A percentile compares a stretch with the other conserved stretches of the same genome.
These are phyloP conservation scores for Schizothecium vesticola DNA, from an alignment of 495 filamentous ascomycete genomes.

Conservation along the genomic window DNA sequence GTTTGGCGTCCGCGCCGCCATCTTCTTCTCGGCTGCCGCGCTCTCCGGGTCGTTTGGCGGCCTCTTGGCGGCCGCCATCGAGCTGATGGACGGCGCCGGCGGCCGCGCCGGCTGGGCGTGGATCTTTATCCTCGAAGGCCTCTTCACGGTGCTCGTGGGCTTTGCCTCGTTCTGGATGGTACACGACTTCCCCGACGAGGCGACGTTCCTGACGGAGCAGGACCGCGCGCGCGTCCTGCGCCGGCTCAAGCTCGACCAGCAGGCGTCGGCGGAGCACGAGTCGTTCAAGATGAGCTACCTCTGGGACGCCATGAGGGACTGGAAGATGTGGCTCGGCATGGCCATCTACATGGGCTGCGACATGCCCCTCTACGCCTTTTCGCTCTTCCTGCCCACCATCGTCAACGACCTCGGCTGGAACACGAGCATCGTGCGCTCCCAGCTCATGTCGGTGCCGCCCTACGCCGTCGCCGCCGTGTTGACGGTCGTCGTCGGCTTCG, in stretches of 20 bases:
- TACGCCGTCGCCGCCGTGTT: constrained; percentile 78
- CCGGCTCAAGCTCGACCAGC: constrained; percentile 68
- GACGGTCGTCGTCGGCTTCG: constrained; percentile 69
- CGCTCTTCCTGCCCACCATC: constrained; percentile 84
- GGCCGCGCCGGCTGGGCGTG: constrained; percentile 70
- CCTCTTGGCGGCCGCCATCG: constrained; percentile 72
- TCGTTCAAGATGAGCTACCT: constrained; percentile 71
- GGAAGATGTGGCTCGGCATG: constrained; percentile 79
- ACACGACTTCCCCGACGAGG: constrained; percentile 81
- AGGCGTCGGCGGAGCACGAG: constrained; percentile 74
- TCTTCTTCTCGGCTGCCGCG: constrained; percentile 88
- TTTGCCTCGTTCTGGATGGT: constrained; percentile 78
- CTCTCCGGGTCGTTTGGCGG: constrained; percentile 83
- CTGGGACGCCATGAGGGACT: constrained; percentile 71
- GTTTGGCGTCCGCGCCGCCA: constrained; percentile 64
- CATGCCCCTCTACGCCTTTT: constrained; percentile 83
- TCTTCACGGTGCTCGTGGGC: constrained; percentile 69
- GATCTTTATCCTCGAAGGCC: constrained; percentile 80
- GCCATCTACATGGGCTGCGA: constrained; percentile 72
- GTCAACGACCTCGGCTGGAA: constrained; percentile 68
- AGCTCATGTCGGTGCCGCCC: constrained; percentile 81
- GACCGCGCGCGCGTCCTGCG: constrained; percentile 72
- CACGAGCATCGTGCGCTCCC: constrained; percentile 54
- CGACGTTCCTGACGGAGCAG: constrained; percentile 64
- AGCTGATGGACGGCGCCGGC: constrained; percentile 65